Conservation (phyloP, 352 stramenopile species). For the Thraustotheca clavata region DNA sequence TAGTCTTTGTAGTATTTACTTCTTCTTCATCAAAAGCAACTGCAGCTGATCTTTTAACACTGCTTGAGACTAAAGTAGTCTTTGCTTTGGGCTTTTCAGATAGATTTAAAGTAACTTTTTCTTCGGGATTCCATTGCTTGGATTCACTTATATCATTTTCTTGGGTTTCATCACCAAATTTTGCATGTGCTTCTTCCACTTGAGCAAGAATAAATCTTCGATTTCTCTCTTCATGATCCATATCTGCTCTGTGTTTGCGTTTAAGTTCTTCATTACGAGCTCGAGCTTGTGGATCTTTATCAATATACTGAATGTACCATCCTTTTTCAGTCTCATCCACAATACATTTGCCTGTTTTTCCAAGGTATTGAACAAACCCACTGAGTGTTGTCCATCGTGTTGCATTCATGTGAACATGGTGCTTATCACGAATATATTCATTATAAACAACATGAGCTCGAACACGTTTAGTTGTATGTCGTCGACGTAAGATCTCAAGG, state of each 20-base stretch:
- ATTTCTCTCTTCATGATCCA: constrained; percentile 87
- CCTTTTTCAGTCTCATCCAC: constrained; percentile 98
- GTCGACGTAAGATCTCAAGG: constrained; percentile 89
- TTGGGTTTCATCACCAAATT: constrained; percentile 26
- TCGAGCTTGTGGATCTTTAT: constrained; percentile 88
- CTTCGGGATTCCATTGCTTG: constrained; percentile 28
- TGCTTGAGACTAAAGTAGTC: constrained; percentile 6
- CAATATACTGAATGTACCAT: constrained; percentile 96
- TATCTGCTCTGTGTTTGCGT: constrained; percentile 80
- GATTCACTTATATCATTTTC: constrained; percentile 33
- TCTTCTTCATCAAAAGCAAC: constrained; percentile 9
- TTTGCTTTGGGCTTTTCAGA: constrained; percentile 22
- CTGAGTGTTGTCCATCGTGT: constrained; percentile 97
- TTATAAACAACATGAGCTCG: constrained; percentile 98
- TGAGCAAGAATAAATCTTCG: constrained; percentile 64
- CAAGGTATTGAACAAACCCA: constrained; percentile 98
- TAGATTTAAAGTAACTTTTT: constrained; percentile 22
- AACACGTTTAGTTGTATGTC: constrained; percentile 95
- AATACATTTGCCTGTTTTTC: constrained; percentile 92
- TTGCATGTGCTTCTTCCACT: constrained; percentile 34
- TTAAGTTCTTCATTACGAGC: constrained; percentile 80
- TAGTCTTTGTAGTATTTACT: background rate
- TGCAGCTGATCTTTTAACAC: constrained; percentile 24
- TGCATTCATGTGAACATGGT: constrained; percentile 99
- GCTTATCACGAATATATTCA: constrained; percentile 98